Conservation (phyloP, 148 eudicot genomes). For the Nyssa sinensis region DNA sequence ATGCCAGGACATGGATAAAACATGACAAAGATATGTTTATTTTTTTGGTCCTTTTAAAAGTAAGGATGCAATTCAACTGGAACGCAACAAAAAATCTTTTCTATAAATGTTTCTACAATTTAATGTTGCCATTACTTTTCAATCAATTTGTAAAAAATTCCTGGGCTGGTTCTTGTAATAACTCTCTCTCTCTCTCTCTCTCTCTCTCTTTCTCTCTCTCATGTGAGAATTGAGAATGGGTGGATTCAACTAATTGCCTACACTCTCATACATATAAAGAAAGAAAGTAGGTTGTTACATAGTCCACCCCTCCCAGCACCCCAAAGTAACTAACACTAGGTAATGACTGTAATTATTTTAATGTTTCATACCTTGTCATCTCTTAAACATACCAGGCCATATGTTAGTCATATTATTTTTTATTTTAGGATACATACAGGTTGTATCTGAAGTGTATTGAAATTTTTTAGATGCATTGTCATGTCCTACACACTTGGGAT, state of each 20-base stretch:
- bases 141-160: background rate
- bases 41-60: too few species aligned
- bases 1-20: background rate
- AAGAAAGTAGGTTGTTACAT: background rate
- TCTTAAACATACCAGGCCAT: background rate
- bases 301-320: too few species aligned
- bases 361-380: background rate
- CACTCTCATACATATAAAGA: too few species aligned
- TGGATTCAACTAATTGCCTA: background rate
- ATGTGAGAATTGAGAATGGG: background rate
- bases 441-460: background rate
- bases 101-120: background rate
- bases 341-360: background rate
- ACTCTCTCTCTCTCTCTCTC: background rate
- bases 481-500: too few species aligned
- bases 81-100: too few species aligned
- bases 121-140: too few species aligned
- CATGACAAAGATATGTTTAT: background rate
- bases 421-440: background rate
- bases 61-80: too few species aligned
- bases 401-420: slow-evolving; percentile 1
- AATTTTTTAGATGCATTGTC: too few species aligned
- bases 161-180: background rate
- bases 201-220: background rate
- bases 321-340: too few species aligned